These are phyloP conservation scores for Hyaloperonospora brassicae DNA, from an alignment of 352 stramenopile species.

Conservation along the genomic window DNA sequence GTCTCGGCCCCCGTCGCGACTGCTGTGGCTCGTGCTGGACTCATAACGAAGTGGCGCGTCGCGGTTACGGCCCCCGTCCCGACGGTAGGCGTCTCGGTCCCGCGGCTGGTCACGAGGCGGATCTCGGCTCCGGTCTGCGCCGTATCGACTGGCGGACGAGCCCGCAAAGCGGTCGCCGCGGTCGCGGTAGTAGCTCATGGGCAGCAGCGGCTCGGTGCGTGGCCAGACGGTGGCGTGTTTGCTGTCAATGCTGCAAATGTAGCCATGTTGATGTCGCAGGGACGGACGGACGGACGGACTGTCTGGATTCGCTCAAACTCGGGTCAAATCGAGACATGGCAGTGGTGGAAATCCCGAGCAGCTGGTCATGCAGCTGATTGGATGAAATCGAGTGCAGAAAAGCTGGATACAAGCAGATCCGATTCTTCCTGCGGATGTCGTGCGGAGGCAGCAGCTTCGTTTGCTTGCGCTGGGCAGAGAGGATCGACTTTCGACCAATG, in stretches of 20 bases:
- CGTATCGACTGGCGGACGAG: slow-evolving; percentile 24
- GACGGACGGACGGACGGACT: too few relatives aligned
- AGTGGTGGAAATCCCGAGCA: background rate
- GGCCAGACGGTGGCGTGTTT: too few relatives aligned
- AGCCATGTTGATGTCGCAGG: too few relatives aligned
- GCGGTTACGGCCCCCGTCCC: slow-evolving; percentile 22
- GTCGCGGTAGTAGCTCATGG: slow-evolving; percentile 10
- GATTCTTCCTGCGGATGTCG: too few relatives aligned
- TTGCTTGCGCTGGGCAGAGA: too few relatives aligned
- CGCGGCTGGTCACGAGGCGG: slow-evolving; percentile 19
- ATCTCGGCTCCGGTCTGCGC: slow-evolving; percentile 18
- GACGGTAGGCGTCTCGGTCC: slow-evolving; percentile 33
- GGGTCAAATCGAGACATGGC: background rate
- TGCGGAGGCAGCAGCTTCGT: too few relatives aligned
- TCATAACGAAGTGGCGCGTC: slow-evolving; percentile 31
- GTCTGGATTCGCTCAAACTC: too few relatives aligned
- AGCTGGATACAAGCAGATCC: background rate
- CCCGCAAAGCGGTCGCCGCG: slow-evolving; percentile 19
- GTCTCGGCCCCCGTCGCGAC: slow-evolving; percentile 30
- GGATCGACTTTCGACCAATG: slow-evolving; percentile 11
- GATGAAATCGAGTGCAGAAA: slow-evolving; percentile 8
- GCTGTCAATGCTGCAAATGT: too few relatives aligned
- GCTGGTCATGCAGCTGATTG: background rate
- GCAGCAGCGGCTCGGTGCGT: too few relatives aligned
- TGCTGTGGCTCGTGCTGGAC: slow-evolving; percentile 17